Evolutionary conservation across 1,284 basidiomycete species (phyloP).

Genomic region (Fomes fomentarius): DNA sequence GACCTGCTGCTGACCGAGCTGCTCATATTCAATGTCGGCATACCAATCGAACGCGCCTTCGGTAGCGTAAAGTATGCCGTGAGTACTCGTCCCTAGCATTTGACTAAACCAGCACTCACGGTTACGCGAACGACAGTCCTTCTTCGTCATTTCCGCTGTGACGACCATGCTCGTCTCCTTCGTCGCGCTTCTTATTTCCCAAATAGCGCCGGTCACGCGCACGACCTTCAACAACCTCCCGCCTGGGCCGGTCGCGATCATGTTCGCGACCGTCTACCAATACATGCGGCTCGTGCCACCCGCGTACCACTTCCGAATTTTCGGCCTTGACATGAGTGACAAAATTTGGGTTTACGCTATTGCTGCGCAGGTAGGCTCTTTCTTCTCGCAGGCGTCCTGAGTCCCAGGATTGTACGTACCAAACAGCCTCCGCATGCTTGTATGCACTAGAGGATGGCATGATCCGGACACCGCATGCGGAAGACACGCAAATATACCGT

Average conservation of each 20-base stretch:
- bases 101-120: background rate
- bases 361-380: constrained; percentile 59
- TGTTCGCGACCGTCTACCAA: constrained; percentile 82
- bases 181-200: constrained; percentile 49
- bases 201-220: constrained; percentile 54
- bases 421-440: background rate
- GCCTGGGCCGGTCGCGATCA: constrained; percentile 71
- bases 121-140: constrained; percentile 60
- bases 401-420: background rate
- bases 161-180: constrained; percentile 74
- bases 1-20: constrained; percentile 83
- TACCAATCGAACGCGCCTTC: constrained; percentile 84
- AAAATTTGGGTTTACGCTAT: constrained; percentile 75
- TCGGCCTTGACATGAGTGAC: constrained; percentile 75
- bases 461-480: background rate
- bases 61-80: constrained; percentile 91
- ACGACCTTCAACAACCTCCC: constrained; percentile 72
- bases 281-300: constrained; percentile 78
- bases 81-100: constrained; percentile 34
- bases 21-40: constrained; percentile 72
- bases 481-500: background rate
- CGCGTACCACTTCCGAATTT: constrained; percentile 75
- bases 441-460: background rate
- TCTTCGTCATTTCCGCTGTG: constrained; percentile 64
- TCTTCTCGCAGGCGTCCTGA: background rate